These are phyloP conservation scores for Mortierella sp. DNA, from an alignment of 371 early-diverging fungal genomes.

Conservation along the genomic window DNA sequence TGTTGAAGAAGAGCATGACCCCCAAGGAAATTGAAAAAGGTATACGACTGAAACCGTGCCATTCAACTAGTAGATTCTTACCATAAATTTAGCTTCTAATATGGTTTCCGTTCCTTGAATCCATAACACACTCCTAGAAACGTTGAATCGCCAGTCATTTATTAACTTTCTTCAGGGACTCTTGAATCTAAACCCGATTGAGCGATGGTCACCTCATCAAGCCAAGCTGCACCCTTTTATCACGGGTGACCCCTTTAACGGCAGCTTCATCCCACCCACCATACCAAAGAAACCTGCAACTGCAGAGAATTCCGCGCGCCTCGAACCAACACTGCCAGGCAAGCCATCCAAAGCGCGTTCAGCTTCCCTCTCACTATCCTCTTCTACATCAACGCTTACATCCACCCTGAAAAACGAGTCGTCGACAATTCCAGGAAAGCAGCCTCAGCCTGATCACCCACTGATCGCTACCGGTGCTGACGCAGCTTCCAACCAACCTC, in stretches of 20 bases:
- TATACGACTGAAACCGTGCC: conserved; percentile 25
- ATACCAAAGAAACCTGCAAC: conserved; percentile 52
- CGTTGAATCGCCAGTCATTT: conserved; percentile 73
- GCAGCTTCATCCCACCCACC: conserved; percentile 67
- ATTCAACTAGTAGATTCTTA: not conserved
- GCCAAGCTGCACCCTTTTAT: conserved; percentile 96
- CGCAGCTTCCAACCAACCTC: not conserved
- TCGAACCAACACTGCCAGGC: conserved; percentile 53
- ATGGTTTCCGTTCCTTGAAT: not conserved
- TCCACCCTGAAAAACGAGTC: not conserved
- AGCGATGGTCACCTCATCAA: conserved; percentile 95
- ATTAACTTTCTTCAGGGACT: conserved; percentile 92
- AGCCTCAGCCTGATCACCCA: not conserved
- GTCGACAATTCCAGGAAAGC: not conserved
- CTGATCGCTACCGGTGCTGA: not conserved
- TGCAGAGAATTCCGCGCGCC: conserved; percentile 40
- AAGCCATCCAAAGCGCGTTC: conserved; percentile 25
- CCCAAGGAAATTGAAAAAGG: conserved; percentile 78
- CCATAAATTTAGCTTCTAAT: not conserved
- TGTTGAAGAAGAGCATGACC: conserved; percentile 72
- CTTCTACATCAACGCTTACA: conserved; percentile 14
- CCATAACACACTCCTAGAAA: conserved; percentile 63
- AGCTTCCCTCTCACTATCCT: conserved; percentile 20
- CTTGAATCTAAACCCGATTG: conserved; percentile 89
- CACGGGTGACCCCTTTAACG: conserved; percentile 84